phyloP scores from a whole-genome alignment of 805 yeast genomes.

The Kuraishia cidri region DNA sequence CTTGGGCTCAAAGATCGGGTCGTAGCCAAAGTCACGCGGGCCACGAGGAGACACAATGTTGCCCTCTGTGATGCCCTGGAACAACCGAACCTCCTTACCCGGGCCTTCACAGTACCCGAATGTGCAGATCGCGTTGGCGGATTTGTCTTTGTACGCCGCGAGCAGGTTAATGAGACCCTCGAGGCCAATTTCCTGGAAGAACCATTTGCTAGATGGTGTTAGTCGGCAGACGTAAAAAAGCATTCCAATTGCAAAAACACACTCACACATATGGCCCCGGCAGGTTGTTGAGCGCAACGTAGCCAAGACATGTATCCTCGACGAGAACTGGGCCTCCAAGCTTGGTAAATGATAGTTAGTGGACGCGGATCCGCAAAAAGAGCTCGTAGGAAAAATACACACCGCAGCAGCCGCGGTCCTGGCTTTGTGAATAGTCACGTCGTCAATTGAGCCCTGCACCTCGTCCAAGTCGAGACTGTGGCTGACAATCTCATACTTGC shows the following conservation, averaged over 20 bases:
- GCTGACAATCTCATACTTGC: conserved; percentile 46
- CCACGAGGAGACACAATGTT: conserved; percentile 72
- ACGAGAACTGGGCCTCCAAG: conserved; percentile 79
- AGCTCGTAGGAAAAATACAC: too few relatives aligned
- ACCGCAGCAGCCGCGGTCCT: conserved; percentile 55
- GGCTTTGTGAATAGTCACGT: conserved; percentile 77
- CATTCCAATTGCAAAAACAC: neutral
- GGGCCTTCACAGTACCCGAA: conserved; percentile 88
- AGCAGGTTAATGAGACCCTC: conserved; percentile 73
- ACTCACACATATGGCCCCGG: conserved; percentile 82
- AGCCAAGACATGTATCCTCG: conserved; percentile 90
- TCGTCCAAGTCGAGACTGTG: conserved; percentile 77
- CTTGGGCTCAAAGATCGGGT: conserved; percentile 77
- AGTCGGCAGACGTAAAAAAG: neutral
- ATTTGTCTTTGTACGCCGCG: conserved; percentile 71
- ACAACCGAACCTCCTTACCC: conserved; percentile 59
- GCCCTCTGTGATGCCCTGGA: conserved; percentile 84
- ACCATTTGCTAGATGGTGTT: conserved; percentile 66
- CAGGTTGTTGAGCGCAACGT: conserved; percentile 64
- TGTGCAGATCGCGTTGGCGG: conserved; percentile 85
- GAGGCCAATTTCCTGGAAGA: conserved; percentile 65
- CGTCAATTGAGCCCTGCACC: conserved; percentile 79
- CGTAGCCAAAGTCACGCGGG: conserved; percentile 88
- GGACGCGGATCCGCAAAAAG: too few relatives aligned
- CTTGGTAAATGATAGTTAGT: conserved; percentile 7